phyloP scores from a whole-genome alignment of 495 filamentous ascomycete genomes.

The Penicillium desertorum region DNA sequence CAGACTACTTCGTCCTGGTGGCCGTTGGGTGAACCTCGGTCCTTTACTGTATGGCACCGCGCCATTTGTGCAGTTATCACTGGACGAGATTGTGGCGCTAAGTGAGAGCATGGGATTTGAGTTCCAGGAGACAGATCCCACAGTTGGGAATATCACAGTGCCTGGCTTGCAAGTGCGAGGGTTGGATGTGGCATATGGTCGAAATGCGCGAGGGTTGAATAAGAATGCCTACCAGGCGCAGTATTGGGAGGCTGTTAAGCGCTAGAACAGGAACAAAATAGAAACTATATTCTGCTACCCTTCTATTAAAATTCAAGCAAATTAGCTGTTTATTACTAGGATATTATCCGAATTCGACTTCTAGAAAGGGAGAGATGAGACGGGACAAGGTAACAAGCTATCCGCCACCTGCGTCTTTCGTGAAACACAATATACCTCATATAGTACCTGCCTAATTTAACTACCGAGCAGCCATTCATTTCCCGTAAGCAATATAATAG shows the following conservation, averaged over 20 bases:
- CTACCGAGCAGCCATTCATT: neutral
- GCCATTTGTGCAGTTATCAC: constrained; percentile 27
- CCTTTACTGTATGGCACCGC: constrained; percentile 36
- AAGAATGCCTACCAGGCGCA: constrained; percentile 31
- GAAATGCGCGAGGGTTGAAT: constrained; percentile 25
- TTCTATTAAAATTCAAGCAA: neutral
- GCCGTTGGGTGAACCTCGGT: constrained; percentile 49
- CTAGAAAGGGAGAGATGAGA: neutral
- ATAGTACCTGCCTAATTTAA: neutral
- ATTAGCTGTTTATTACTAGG: neutral
- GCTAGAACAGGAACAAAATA: neutral
- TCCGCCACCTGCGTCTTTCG: neutral
- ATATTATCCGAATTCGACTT: neutral
- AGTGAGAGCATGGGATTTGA: constrained; percentile 19
- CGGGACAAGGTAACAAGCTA: neutral
- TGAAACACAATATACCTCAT: neutral
- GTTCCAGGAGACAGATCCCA: constrained; percentile 16
- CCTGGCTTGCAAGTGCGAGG: constrained; percentile 12
- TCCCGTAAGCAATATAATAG: too few species aligned
- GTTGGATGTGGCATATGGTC: constrained; percentile 23
- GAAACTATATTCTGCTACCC: neutral
- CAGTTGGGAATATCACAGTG: constrained; percentile 15
- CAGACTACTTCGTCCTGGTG: constrained; percentile 37
- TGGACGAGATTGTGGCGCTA: constrained; percentile 25
- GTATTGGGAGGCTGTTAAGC: constrained; percentile 22